These are phyloP conservation scores for Zygnema circumcarinatum DNA, from an alignment of 139 green algal genomes.

Conservation along the genomic window DNA sequence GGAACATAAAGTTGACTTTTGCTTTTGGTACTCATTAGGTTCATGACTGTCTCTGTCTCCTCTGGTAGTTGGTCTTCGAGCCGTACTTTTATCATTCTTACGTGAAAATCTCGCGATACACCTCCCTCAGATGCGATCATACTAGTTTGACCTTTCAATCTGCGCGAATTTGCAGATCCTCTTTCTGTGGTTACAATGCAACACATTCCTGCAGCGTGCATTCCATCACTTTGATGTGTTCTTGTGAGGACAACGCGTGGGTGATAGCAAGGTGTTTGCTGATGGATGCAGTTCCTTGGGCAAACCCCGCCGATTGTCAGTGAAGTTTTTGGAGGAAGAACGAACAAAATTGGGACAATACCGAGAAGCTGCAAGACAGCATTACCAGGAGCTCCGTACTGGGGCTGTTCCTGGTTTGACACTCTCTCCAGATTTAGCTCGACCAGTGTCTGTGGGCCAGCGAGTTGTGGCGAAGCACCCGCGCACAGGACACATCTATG, in stretches of 20 bases:
- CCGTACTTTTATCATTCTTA: too few species aligned
- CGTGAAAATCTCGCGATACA: too few species aligned
- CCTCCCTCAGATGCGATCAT: too few species aligned
- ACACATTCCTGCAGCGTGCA: too few species aligned
- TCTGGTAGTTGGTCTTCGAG: background rate
- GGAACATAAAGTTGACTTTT: background rate
- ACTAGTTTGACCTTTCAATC: too few species aligned
- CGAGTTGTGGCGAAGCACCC: conserved; percentile 86
- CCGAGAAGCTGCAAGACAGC: conserved; percentile 47
- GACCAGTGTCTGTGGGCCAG: conserved; percentile 79
- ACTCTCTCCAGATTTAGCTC: conserved; percentile 64
- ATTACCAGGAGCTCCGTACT: conserved; percentile 14
- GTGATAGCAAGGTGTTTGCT: too few species aligned
- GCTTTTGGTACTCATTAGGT: background rate
- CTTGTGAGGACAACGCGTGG: too few species aligned
- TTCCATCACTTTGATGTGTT: too few species aligned
- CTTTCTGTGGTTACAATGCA: too few species aligned
- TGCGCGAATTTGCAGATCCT: too few species aligned
- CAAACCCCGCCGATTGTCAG: conserved; percentile 59
- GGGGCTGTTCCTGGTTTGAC: background rate
- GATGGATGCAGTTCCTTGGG: conserved; percentile 32
- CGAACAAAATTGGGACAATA: conserved; percentile 56
- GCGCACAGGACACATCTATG: conserved; percentile 74
- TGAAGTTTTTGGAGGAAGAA: conserved; percentile 59
- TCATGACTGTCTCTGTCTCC: background rate